phyloP scores from a whole-genome alignment of 768 basidiomycete genomes.

The Porphyrellus cyaneotinctus region DNA sequence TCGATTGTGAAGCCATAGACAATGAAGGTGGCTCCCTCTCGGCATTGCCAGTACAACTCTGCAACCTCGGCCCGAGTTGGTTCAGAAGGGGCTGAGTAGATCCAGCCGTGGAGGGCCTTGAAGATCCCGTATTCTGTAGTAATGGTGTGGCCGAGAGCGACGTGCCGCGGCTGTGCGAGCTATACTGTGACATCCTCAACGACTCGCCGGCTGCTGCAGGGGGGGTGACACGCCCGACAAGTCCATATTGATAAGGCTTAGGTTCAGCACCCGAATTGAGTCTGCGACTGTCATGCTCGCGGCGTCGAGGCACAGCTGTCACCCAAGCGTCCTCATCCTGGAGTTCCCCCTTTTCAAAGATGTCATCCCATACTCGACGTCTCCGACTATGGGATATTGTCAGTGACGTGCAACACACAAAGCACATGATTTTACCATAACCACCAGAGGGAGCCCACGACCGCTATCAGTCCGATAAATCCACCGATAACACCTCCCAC shows the following conservation, averaged over 20 bases:
- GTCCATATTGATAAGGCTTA: slow-evolving; percentile 60
- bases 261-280: slow-evolving; percentile 37
- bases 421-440: slow-evolving; percentile 39
- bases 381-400: slow-evolving; percentile 35
- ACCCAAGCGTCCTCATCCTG: slow-evolving; percentile 23
- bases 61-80: slow-evolving; percentile 7
- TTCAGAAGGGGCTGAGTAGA: slow-evolving; percentile 36
- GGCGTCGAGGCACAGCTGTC: slow-evolving; percentile 16
- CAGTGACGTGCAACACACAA: slow-evolving; percentile 6
- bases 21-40: slow-evolving; percentile 16
- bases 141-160: slow-evolving; percentile 26
- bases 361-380: slow-evolving; percentile 46
- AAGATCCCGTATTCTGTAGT: slow-evolving; percentile 16
- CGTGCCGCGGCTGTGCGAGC: slow-evolving; percentile 24
- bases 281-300: slow-evolving; percentile 24
- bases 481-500: slow-evolving; percentile 55
- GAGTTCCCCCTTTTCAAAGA: slow-evolving; percentile 42
- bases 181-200: slow-evolving; percentile 33
- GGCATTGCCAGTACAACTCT: neutral
- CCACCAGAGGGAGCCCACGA: slow-evolving; percentile 47
- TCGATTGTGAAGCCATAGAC: slow-evolving; percentile 20
- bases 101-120: slow-evolving; percentile 44
- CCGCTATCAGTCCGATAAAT: slow-evolving; percentile 44
- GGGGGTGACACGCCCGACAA: slow-evolving; percentile 44
- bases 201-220: slow-evolving; percentile 29